These are phyloP conservation scores for Citrullus mucosospermus DNA, from an alignment of 306 rosid species.

Conservation along the genomic window DNA sequence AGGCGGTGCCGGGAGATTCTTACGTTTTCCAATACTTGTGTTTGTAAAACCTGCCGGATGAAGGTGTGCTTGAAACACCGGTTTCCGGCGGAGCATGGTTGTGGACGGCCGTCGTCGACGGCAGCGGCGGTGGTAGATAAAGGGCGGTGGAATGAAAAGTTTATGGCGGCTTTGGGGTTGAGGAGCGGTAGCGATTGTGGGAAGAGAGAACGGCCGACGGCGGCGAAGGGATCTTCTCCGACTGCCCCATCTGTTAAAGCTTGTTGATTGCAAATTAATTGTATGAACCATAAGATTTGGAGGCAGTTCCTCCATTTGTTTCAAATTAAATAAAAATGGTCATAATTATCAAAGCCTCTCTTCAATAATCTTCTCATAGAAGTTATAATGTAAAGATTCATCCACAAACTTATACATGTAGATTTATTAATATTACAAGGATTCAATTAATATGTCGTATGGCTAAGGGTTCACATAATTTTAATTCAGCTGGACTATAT, in stretches of 20 bases:
- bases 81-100: slow-evolving; percentile 69
- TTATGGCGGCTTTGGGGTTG: slow-evolving; percentile 40
- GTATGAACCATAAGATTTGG: neutral
- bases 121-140: neutral
- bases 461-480: too few relatives aligned
- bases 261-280: slow-evolving; percentile 9
- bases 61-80: slow-evolving; percentile 83
- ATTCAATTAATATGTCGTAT: too few relatives aligned
- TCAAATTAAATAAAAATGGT: neutral
- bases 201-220: slow-evolving; percentile 25
- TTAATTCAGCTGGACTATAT: too few relatives aligned
- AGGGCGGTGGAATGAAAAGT: slow-evolving; percentile 36
- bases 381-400: neutral
- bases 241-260: slow-evolving; percentile 40
- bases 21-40: slow-evolving; percentile 61
- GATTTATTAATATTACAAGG: too few relatives aligned
- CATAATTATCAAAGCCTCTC: neutral
- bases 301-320: neutral
- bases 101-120: slow-evolving; percentile 10
- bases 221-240: slow-evolving; percentile 26
- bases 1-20: slow-evolving; percentile 57
- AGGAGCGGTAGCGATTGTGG: slow-evolving; percentile 46
- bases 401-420: neutral
- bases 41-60: slow-evolving; percentile 53
- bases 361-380: neutral